Base-by-base conservation (phyloP, 2,329 filamentous ascomycete genomes). In the Macroventuria anomochaeta region DNA sequence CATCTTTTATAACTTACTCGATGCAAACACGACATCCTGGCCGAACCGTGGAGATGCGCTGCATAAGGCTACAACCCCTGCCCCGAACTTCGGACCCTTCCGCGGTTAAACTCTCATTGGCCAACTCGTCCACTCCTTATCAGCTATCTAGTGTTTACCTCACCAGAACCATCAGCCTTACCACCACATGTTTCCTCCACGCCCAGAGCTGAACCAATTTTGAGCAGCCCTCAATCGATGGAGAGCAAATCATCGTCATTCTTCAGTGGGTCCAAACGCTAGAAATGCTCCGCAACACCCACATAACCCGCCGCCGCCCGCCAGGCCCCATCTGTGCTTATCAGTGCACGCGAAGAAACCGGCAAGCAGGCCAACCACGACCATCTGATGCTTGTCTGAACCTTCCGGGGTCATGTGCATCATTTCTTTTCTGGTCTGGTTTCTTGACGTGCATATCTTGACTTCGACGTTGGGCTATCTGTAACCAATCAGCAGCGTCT, bases 141-240 rank as follows among this genome's bases (percentile, higher is more conserved):
- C 64, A 59, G 48, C 42, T 41, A 50, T 56, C 50, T 55, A n/a
- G 12, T 23, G 51, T 52, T 67, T 67, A 67, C 63, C 64, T 66
- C 61, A 67, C 61, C 53, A 42, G 58, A 52, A 52, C 8, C 32
- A 52, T 7, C 33, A 49, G 43, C 39, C 33, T 44, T 40, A 43
- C 37, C 32, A 33, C 38, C 11, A 15, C 15, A 32, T 10, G 18
- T 12, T 31, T 6, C 44, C 53, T 66, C 58, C 62, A 65, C 59
- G 58, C 62, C 56, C 51, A 61, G 57, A 48, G 39, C 34, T 40
- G 44, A 46, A 38, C 18, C 8, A 12, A 7, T 28, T 28, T 34
- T 7, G 7, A 41, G n/a, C 28, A 42, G 36, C 25, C 36, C n/a
- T 20, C 7, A 20, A 3, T 6, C 8, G 28, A 43, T 28, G 49